These are phyloP conservation scores for Rhizophora apiculata DNA, from an alignment of 345 rosid genomes.

Conservation along the genomic window DNA sequence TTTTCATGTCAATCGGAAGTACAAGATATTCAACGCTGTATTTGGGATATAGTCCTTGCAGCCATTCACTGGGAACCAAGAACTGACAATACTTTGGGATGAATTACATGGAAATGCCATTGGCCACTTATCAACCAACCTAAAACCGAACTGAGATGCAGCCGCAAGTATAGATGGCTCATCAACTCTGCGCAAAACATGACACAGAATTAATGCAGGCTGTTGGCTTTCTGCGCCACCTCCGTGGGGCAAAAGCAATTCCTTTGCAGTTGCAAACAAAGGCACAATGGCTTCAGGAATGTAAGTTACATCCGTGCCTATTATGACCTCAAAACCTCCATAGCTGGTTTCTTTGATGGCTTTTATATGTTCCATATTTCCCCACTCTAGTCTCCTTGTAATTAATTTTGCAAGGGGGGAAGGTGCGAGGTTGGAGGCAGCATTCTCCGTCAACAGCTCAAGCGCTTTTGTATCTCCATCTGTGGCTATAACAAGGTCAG, in stretches of 20 bases:
- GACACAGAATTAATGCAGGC: constrained; percentile 67
- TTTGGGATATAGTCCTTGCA: constrained; percentile 34
- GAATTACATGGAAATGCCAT: constrained; percentile 22
- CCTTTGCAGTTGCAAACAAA: constrained; percentile 69
- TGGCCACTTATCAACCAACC: constrained; percentile 68
- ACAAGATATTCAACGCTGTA: constrained; percentile 69
- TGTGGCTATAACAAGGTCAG: constrained; percentile 68
- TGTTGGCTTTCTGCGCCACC: constrained; percentile 22
- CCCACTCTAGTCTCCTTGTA: constrained; percentile 67
- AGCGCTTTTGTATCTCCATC: constrained; percentile 70
- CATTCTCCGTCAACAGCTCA: constrained; percentile 51
- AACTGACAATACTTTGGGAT: constrained; percentile 36
- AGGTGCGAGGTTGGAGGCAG: constrained; percentile 47
- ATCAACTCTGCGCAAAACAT: constrained; percentile 70
- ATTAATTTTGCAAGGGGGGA: constrained; percentile 40
- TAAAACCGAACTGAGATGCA: constrained; percentile 63
- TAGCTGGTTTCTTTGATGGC: constrained; percentile 36
- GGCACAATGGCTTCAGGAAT: constrained; percentile 62
- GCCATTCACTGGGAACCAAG: constrained; percentile 53
- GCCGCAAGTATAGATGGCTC: constrained; percentile 62
- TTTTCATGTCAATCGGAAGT: constrained; percentile 46
- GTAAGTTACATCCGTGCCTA: constrained; percentile 84
- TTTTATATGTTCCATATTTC: constrained; percentile 55
- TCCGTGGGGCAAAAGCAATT: constrained; percentile 39
- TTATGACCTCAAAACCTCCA: constrained; percentile 66